Evolutionary conservation across 208 protist genomes (phyloP).

Genomic region (Acanthamoeba rhysodes): DNA sequence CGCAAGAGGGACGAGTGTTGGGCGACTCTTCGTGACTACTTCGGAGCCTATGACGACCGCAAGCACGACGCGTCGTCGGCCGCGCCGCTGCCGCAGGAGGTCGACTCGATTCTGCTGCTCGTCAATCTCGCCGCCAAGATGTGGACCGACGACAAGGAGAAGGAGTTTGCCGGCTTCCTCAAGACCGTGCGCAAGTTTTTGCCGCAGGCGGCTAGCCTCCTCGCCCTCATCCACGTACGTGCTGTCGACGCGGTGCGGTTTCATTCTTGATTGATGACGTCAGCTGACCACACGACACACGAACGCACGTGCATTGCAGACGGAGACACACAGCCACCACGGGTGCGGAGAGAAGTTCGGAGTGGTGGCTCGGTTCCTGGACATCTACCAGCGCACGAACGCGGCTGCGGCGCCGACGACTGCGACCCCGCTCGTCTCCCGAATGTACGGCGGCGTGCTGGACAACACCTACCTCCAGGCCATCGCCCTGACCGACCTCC

Average conservation of each 20-base stretch:
- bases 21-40: neutral
- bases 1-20: neutral
- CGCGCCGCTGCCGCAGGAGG: neutral
- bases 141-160: conserved; percentile 25
- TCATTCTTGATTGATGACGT: neutral
- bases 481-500: conserved; percentile 14
- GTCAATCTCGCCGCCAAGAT: conserved; percentile 1
- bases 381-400: conserved; percentile 16
- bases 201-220: neutral
- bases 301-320: neutral
- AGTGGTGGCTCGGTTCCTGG: neutral
- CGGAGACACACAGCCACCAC: conserved; percentile 40
- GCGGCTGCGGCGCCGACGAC: neutral
- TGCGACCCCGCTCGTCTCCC: neutral
- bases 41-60: neutral
- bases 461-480: conserved; percentile 22
- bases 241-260: neutral
- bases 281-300: neutral
- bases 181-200: conserved; percentile 6
- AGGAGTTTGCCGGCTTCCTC: neutral
- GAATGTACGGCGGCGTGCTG: neutral
- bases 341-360: neutral
- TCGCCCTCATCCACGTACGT: conserved; percentile 27
- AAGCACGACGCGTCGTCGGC: neutral
- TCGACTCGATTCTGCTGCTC: neutral